Evolutionary conservation across 2,329 filamentous ascomycete genomes (phyloP).

Genomic region (Clonostachys rhizophaga): DNA sequence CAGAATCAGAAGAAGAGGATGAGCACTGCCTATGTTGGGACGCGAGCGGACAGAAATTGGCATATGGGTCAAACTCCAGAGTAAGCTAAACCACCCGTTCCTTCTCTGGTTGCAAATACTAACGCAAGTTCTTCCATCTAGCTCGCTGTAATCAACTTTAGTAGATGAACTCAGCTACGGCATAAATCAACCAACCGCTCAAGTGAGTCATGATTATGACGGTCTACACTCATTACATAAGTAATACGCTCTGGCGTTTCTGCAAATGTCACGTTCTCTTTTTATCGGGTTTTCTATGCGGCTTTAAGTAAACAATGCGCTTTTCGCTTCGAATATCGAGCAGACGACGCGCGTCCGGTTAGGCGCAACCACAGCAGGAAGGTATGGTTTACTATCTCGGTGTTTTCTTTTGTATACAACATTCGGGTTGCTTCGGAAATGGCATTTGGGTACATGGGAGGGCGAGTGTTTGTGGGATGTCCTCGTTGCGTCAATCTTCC

Average conservation of each 20-base stretch:
- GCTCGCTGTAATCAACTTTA: conserved; percentile 48
- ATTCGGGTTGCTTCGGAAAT: too few relatives aligned
- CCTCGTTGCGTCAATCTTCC: too few relatives aligned
- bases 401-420: too few relatives aligned
- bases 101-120: neutral
- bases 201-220: neutral
- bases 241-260: too few relatives aligned
- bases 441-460: too few relatives aligned
- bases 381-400: too few relatives aligned
- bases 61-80: conserved; percentile 58
- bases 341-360: too few relatives aligned
- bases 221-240: neutral
- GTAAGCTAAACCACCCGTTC: conserved; percentile 33
- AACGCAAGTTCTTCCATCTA: conserved; percentile 7
- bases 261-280: too few relatives aligned
- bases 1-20: conserved; percentile 53
- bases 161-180: conserved; percentile 20
- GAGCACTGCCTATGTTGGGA: conserved; percentile 61
- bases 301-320: neutral
- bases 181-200: neutral
- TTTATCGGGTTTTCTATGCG: too few relatives aligned
- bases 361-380: too few relatives aligned
- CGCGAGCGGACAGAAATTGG: conserved; percentile 54
- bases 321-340: too few relatives aligned
- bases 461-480: too few relatives aligned